These are phyloP conservation scores for Atalantia buxifolia DNA, from an alignment of 345 rosid species.

Conservation along the genomic window DNA sequence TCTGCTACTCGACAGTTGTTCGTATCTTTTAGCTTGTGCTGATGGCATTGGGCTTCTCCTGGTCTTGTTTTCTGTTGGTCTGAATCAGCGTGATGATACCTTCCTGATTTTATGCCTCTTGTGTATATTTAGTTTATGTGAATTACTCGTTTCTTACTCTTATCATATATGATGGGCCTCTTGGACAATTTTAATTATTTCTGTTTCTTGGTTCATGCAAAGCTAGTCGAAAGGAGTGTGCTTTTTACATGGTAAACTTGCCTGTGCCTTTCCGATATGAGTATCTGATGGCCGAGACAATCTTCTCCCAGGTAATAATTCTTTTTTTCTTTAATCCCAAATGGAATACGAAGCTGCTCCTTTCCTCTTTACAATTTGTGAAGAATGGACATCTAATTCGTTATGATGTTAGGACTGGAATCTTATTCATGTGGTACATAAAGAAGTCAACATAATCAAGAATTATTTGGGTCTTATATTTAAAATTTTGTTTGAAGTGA, in stretches of 20 bases:
- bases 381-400: background rate
- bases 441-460: background rate
- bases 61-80: background rate
- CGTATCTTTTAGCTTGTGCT: background rate
- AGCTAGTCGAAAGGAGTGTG: conserved; percentile 99
- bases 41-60: background rate
- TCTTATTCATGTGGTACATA: background rate
- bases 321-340: background rate
- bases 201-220: conserved; percentile 67
- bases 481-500: too few relatives aligned
- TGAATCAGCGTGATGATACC: background rate
- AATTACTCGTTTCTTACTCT: background rate
- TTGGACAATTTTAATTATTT: conserved; percentile 25
- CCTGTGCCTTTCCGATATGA: conserved; percentile 96
- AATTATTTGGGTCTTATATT: too few relatives aligned
- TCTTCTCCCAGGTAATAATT: conserved; percentile 85
- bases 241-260: conserved; percentile 86
- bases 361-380: background rate
- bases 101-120: background rate
- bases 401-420: background rate
- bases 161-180: background rate
- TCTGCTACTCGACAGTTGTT: background rate
- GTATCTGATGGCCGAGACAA: conserved; percentile 97
- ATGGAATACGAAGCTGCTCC: background rate
- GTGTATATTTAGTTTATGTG: background rate